phyloP scores from a whole-genome alignment of 2,329 filamentous ascomycete genomes.

The Verticillium nonalfalfae region DNA sequence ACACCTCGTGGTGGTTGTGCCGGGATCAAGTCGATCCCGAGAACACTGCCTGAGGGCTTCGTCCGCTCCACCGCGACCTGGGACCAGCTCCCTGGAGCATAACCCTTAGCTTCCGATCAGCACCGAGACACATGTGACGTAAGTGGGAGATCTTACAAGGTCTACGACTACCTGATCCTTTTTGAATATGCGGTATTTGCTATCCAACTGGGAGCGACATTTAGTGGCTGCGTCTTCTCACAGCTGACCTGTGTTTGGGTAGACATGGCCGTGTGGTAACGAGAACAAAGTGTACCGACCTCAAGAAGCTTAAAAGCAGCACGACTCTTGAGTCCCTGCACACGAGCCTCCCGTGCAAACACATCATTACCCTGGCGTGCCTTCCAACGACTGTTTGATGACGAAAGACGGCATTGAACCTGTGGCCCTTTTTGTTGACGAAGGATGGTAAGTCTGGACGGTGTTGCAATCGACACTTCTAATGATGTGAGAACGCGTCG shows the following conservation, averaged over 20 bases:
- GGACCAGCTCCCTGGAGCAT: conserved; percentile 69
- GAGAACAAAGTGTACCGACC: conserved; percentile 34
- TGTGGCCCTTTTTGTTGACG: background rate
- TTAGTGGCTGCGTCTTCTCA: no score
- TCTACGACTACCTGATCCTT: conserved; percentile 83
- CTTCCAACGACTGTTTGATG: conserved; percentile 73
- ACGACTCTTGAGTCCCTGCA: conserved; percentile 77
- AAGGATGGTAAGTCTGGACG: background rate
- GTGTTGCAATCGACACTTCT: background rate
- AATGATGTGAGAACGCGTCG: background rate
- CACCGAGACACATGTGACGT: background rate
- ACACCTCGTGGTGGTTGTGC: conserved; percentile 86
- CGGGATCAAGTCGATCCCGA: conserved; percentile 93
- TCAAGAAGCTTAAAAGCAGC: conserved; percentile 92
- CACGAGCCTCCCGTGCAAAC: conserved; percentile 68
- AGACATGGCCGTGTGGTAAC: no score
- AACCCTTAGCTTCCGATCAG: conserved; percentile 46
- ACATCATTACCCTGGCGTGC: conserved; percentile 67
- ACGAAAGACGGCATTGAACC: conserved; percentile 28
- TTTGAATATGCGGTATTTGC: conserved; percentile 73
- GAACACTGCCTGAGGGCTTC: conserved; percentile 67
- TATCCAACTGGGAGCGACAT: conserved; percentile 58
- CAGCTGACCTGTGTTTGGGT: no score
- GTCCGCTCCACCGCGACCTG: conserved; percentile 79
- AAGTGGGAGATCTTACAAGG: conserved; percentile 49